These are phyloP conservation scores for Heterobasidion irregulare DNA, from an alignment of 1,284 basidiomycete genomes.

Conservation along the genomic window DNA sequence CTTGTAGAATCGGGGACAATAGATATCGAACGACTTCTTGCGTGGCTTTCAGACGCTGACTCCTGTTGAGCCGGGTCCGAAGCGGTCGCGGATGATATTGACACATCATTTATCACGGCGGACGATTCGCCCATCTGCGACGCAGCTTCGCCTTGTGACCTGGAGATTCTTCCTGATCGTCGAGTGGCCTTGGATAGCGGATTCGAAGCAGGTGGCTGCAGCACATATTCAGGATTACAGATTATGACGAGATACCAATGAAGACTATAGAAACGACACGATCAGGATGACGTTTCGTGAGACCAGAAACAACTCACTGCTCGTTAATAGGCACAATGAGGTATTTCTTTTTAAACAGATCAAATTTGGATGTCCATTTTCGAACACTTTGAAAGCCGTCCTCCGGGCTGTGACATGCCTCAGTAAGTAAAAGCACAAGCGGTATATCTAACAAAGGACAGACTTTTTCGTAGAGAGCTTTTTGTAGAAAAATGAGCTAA, in stretches of 20 bases:
- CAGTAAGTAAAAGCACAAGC: slow-evolving; percentile 1
- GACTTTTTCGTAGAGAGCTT: slow-evolving; percentile 77
- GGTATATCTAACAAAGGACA: slow-evolving; percentile 16
- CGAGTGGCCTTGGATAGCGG: slow-evolving; percentile 12
- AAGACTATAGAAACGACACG: slow-evolving; percentile 37
- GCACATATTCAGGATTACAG: slow-evolving; percentile 66
- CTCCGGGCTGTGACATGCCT: slow-evolving; percentile 32
- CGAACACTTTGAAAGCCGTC: slow-evolving; percentile 80
- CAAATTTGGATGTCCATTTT: slow-evolving; percentile 89
- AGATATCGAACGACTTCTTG: not conserved
- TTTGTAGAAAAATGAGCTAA: slow-evolving; percentile 98
- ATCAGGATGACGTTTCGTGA: not conserved
- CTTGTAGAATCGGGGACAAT: not conserved
- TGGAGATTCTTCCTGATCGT: slow-evolving; percentile 1
- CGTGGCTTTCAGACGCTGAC: not conserved
- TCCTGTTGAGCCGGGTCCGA: not conserved
- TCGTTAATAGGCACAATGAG: slow-evolving; percentile 97
- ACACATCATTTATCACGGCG: not conserved
- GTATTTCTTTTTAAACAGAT: slow-evolving; percentile 88
- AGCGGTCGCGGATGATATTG: not conserved
- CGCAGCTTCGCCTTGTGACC: not conserved
- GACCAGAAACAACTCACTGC: slow-evolving; percentile 38
- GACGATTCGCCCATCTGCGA: not conserved
- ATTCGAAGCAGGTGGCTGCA: slow-evolving; percentile 33
- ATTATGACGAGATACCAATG: slow-evolving; percentile 99